Base-by-base conservation (phyloP, 2,329 filamentous ascomycete genomes). In the Colletotrichum tofieldiae region DNA sequence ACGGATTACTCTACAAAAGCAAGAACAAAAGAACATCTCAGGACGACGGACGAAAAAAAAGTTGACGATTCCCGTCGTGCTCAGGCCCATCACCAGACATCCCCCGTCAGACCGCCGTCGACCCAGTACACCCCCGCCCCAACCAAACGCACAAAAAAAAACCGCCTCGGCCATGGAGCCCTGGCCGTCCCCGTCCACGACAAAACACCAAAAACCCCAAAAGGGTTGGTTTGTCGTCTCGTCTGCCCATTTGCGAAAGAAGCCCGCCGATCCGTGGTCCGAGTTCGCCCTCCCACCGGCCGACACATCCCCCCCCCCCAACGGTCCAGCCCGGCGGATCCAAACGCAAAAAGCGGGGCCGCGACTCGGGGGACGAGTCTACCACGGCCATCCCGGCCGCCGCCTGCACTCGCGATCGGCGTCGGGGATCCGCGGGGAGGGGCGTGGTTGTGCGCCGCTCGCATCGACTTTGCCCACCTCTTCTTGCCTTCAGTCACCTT, bases 291-390 rank as follows among this genome's bases (percentile, higher is more conserved):
- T 37, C 35, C 8, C 35, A 37, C 11, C 35, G 8, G 35, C 35
- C 35, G 35, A 32, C 29, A 32, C 4, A 32, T 3, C 5, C 5
- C 23, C 49, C 23, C 43, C 3, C 49, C 23, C 43, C 3, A 29
- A 29, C 49, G 23, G 45, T 45, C n/a, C 32, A 49, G 59, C n/a
- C 59, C 59, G 59, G 45, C 59, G 20, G 45, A 51, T 62, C 59
- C 23, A 51, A 62, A 62, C 59, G 59, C 18, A 8, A 51, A 47
- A n/a, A 39, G 45, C 59, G 41, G 59, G 35, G 32, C 12, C 14
- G n/a, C 35, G 45, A 29, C 32, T 14, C 32, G 59, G 59, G 3
- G 32, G 11, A 37, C 35, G 35, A 37, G 52, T 37, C 11, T n/a
- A 20, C 20, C 26, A 20, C 41, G 11, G 20, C 12, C 41, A 35